Evolutionary conservation across 305 asterid genomes (phyloP), one percentile per base, ranked within the genome.

Genomic region (Fraxinus xanthoxyloides): DNA sequence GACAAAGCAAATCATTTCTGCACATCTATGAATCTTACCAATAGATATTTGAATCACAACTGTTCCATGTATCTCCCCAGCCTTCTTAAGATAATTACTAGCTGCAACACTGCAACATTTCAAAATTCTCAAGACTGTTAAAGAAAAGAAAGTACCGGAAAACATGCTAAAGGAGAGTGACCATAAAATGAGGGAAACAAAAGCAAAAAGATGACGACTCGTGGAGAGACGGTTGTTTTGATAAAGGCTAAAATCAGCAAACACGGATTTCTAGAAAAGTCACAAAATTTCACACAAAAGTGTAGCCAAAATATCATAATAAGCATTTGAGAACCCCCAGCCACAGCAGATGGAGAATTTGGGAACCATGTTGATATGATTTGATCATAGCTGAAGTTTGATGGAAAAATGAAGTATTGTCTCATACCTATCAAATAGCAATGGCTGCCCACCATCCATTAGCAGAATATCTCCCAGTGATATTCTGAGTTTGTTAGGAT

Each of bases 401-500:
- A 21, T 59, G 69, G 30, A 59, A 21, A 21, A 59, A 59, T 23
- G 15, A 36, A 48, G 79, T 46, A 77, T 26, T 76, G 32, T 34
- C 46, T 31, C 3, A 12, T 90, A 94, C 98, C 98, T 88, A 81
- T 96, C 97, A 77, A 96, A 96, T 19, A 92, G 90, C 81, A 90
- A 92, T 36, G 99, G 99, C 88, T 96, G 98, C 81, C 98, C 99
- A 32, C 91, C 89, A 43, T 92, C 92, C 99, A 96, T 96, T 82
- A 96, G 91, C 43, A 89, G 87, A 87, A 81, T 85, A 80, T 91
- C 91, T 40, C 99, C 98, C 21, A 96, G 97, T 30, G 92, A 91
- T 89, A 96, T 92, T 75, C 81, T 85, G 65, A 96, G 99, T 72
- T 88, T 83, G 85, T 92, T 86, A 38, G 84, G 92, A 84, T 92